Percentiles rank a stretch among this genome's conserved stretches.
Evolutionary conservation across 1,284 basidiomycete species (phyloP).

Genomic region (Cryptococcus sp.): DNA sequence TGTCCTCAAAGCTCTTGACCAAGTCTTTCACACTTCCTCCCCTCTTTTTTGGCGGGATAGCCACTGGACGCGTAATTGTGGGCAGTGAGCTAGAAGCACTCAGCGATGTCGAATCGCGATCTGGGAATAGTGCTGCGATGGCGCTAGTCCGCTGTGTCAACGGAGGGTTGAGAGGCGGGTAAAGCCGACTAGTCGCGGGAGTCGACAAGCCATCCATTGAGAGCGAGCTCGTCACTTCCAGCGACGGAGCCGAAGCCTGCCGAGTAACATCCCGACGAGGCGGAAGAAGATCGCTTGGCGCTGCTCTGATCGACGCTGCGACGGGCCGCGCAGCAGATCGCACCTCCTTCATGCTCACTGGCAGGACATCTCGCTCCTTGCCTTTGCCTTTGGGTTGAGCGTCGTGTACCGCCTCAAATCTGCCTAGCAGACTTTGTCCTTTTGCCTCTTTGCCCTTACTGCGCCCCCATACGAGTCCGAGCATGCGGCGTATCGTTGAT

Average conservation of each 20-base stretch:
- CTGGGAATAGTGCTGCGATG: constrained; percentile 31
- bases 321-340: too few relatives aligned
- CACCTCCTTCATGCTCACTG: neutral
- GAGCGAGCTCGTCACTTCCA: too few relatives aligned
- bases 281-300: too few relatives aligned
- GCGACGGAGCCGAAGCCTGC: too few relatives aligned
- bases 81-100: neutral
- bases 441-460: neutral
- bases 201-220: too few relatives aligned
- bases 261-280: too few relatives aligned
- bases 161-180: constrained; percentile 31
- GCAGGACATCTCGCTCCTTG: neutral
- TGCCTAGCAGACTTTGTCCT: constrained; percentile 2
- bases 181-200: constrained; percentile 13
- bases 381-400: neutral
- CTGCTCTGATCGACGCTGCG: too few relatives aligned
- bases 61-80: constrained; percentile 2
- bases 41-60: constrained; percentile 8
- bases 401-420: constrained; percentile 3
- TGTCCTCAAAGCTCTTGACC: constrained; percentile 33
- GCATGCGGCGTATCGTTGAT: constrained; percentile 29
- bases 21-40: constrained; percentile 32
- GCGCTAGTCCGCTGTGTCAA: constrained; percentile 33
- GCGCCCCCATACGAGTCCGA: constrained; percentile 24
- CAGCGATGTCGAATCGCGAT: constrained; percentile 5